Base-by-base conservation (phyloP, 352 stramenopile species). In the Pythium pyrilobum region DNA sequence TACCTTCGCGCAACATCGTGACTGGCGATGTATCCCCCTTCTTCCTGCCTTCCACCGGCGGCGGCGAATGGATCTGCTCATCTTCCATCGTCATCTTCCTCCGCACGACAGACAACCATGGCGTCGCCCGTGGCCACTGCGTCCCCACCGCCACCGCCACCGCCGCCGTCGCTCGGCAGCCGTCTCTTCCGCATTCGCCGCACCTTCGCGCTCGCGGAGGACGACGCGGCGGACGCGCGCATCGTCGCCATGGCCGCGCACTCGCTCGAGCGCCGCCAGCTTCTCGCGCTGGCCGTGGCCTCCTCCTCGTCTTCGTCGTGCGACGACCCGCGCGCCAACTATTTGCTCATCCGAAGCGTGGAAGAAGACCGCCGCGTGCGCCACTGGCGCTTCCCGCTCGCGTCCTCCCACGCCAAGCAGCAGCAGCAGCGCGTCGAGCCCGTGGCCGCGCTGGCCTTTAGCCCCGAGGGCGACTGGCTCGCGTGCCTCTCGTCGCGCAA, bases 381-480 rank as follows among this genome's bases (percentile, higher is more conserved):
- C 20, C 81, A 92, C 47, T 92, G 81, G 81, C 62, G 71, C 2
- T 74, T 92, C 41, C 72, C 75, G 2, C 64, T 92, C 31, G 74
- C 67, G 42, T 81, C 70, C 37, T 88, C 69, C 23, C 62, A 56
- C 36, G 47, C 61, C 54, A 92, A 90, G 53, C 74, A 90, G 45
- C 69, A 85, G 58, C 54, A 59, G 43, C 41, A 59, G 37, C 52
- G 52, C 32, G 48, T 67, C 13, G 81, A 92, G 63, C 60, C 74
- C 39, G 56, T 95, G 37, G 70, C 72, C 13, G 72, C 78, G 43
- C 69, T 95, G 18, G 73, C 84, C 36, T 95, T 95, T 62, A 80
- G 71, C 29, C 84, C 84, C 24, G 84, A 95, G 51, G 84, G 81
- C n/a, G 81, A 92, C 66, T 95, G 84, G 84, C 71, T 95, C 43